These are phyloP conservation scores for Geum urbanum DNA, from an alignment of 306 rosid species.

Conservation along the genomic window DNA sequence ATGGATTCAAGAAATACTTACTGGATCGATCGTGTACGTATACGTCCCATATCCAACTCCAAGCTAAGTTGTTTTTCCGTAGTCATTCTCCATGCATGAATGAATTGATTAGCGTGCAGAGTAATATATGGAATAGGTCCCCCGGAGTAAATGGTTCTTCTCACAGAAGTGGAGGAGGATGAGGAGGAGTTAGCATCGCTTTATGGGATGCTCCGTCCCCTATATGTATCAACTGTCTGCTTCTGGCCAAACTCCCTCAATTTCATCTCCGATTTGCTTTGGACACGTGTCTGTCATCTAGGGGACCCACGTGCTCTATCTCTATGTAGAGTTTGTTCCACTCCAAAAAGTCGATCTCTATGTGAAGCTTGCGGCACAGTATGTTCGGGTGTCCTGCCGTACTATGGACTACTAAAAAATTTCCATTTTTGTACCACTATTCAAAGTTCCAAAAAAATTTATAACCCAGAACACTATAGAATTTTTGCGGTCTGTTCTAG, in stretches of 20 bases:
- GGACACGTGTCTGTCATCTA: background rate
- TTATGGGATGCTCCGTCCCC: conserved; percentile 18
- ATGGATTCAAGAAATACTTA: no score
- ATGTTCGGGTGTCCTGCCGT: no score
- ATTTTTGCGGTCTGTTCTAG: no score
- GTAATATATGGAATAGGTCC: background rate
- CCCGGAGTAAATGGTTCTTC: background rate
- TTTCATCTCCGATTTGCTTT: conserved; percentile 4
- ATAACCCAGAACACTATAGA: no score
- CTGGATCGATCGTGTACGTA: background rate
- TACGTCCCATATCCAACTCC: background rate
- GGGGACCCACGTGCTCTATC: conserved; percentile 5
- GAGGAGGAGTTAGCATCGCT: background rate
- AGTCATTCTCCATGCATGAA: background rate
- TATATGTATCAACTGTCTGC: background rate
- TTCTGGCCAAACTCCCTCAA: background rate
- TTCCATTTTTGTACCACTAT: no score
- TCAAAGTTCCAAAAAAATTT: no score
- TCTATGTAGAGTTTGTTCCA: background rate
- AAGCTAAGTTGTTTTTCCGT: background rate
- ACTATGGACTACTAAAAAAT: no score
- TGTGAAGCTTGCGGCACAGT: background rate
- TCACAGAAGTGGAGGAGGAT: background rate
- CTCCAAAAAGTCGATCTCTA: background rate
- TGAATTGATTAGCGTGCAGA: background rate